These are phyloP conservation scores for Globisporangium barbulae DNA, from an alignment of 352 stramenopile genomes.

Conservation along the genomic window DNA sequence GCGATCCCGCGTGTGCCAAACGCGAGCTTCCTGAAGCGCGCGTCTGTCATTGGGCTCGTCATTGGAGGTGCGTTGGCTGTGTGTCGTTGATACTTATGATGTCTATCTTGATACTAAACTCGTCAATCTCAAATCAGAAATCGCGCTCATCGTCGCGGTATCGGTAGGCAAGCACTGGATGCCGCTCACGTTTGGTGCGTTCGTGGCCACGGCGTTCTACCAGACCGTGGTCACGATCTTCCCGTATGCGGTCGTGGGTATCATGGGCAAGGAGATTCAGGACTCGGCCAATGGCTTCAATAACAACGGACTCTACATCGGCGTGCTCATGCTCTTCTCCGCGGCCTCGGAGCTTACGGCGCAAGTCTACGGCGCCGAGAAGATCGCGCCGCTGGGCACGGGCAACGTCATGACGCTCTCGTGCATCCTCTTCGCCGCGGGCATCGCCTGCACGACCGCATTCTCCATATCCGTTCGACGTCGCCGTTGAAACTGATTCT, in stretches of 20 bases:
- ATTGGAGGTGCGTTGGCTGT: constrained; percentile 37
- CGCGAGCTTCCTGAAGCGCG: constrained; percentile 44
- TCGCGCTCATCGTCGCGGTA: constrained; percentile 48
- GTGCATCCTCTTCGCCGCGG: constrained; percentile 53
- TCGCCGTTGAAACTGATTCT: background rate
- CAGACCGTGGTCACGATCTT: constrained; percentile 64
- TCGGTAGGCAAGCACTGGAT: constrained; percentile 43
- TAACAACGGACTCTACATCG: constrained; percentile 80
- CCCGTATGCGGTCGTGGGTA: constrained; percentile 73
- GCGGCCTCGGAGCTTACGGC: constrained; percentile 64
- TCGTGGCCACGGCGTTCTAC: constrained; percentile 58
- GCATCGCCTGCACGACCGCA: constrained; percentile 37
- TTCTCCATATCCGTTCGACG: constrained; percentile 28
- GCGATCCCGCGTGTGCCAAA: constrained; percentile 50
- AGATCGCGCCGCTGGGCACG: constrained; percentile 54
- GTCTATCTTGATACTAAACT: background rate
- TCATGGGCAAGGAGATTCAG: constrained; percentile 78
- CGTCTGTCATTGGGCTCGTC: constrained; percentile 38
- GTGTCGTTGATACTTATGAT: background rate
- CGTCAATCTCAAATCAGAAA: constrained; percentile 25
- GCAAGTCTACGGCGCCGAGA: constrained; percentile 68
- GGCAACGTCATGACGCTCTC: constrained; percentile 59
- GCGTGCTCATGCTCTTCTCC: constrained; percentile 65
- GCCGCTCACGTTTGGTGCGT: constrained; percentile 45
- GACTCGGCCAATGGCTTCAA: constrained; percentile 62